phyloP scores from a whole-genome alignment of 192 early-diverging fungal species.

The Gigaspora rosea region DNA sequence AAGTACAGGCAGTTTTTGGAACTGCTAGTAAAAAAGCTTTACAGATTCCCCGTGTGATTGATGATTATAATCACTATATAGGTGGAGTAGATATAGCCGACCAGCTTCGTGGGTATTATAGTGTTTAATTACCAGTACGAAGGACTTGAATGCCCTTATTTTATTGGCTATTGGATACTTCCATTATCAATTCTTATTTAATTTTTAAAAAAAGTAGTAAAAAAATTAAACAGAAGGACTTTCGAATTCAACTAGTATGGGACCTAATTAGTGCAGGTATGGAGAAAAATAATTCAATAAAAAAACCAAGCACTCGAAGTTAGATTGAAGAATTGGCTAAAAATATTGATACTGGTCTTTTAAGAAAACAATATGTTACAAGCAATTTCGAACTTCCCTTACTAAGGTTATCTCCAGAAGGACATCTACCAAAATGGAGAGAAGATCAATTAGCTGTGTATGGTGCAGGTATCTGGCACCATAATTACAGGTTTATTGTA shows the following conservation, averaged over 20 bases:
- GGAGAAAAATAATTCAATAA: not conserved
- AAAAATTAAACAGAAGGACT: not conserved
- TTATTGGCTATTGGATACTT: slow-evolving; percentile 33
- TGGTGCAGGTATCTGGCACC: not conserved
- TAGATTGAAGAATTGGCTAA: not conserved
- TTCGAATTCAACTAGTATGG: not conserved
- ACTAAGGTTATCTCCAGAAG: not conserved
- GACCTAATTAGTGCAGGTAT: not conserved
- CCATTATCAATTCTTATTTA: slow-evolving; percentile 29
- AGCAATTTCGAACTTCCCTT: not conserved
- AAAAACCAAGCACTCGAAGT: not conserved
- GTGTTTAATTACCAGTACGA: slow-evolving; percentile 24
- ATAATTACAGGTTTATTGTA: not conserved
- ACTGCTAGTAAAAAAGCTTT: slow-evolving; percentile 22
- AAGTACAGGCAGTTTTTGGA: slow-evolving; percentile 34
- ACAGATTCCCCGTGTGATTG: slow-evolving; percentile 31
- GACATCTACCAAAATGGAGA: not conserved
- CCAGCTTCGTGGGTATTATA: slow-evolving; percentile 32
- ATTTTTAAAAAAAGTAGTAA: not conserved
- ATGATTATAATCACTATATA: slow-evolving; percentile 41
- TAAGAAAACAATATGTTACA: slow-evolving; percentile 8
- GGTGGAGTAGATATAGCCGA: slow-evolving; percentile 40
- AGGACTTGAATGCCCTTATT: slow-evolving; percentile 37
- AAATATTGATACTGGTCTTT: not conserved
- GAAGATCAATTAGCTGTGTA: not conserved